Evolutionary conservation across 345 rosid genomes (phyloP).

Genomic region (Populus tremula): DNA sequence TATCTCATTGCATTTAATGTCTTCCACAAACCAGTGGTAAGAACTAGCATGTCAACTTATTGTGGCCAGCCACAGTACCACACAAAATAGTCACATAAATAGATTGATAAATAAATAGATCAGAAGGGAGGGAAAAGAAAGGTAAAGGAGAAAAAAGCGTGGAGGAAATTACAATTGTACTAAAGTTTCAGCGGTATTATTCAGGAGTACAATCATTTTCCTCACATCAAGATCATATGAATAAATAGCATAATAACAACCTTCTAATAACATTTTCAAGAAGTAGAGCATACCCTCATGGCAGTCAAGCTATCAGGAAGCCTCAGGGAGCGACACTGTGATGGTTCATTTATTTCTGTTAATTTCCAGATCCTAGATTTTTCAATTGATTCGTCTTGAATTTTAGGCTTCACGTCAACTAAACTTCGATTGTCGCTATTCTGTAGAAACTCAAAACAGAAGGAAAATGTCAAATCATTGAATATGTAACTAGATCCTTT

Average conservation of each 20-base stretch:
- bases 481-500: neutral
- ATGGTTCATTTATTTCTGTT: constrained; percentile 71
- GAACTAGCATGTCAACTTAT: neutral
- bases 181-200: neutral
- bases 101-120: neutral
- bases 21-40: neutral
- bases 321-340: constrained; percentile 68
- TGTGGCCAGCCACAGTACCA: neutral
- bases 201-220: neutral
- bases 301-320: constrained; percentile 57
- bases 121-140: neutral
- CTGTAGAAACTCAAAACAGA: constrained; percentile 38
- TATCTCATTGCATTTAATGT: neutral
- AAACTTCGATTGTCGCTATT: constrained; percentile 47
- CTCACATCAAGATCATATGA: neutral
- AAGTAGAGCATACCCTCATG: constrained; percentile 46
- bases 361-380: constrained; percentile 64
- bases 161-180: neutral
- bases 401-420: constrained; percentile 63
- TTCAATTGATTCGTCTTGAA: constrained; percentile 54
- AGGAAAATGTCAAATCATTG: neutral
- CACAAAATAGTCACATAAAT: neutral
- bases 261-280: neutral
- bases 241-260: neutral
- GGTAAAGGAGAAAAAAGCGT: neutral